Percentiles rank a stretch among this genome's conserved stretches.
Evolutionary conservation across 169 alveolate species (phyloP).

Genomic region (Theileria parva): DNA sequence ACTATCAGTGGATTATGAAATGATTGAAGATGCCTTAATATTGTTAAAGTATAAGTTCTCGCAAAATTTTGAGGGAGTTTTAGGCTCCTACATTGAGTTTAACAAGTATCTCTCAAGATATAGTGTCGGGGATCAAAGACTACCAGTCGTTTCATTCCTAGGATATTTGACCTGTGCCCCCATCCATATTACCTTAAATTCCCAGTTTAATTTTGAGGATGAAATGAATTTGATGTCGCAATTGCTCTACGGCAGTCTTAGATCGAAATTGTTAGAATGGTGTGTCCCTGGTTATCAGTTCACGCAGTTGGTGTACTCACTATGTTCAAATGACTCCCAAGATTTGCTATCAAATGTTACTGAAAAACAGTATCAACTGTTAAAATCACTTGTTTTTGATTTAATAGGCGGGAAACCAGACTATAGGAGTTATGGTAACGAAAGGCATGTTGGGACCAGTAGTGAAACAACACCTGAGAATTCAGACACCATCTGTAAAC

Average conservation of each 20-base stretch:
- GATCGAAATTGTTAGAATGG: not conserved
- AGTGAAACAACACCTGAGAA: not conserved
- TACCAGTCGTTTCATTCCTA: slow-evolving; percentile 4
- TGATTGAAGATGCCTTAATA: not conserved
- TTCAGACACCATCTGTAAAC: not conserved
- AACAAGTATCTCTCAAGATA: not conserved
- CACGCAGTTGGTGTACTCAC: not conserved
- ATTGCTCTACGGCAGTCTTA: not conserved
- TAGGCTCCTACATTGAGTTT: not conserved
- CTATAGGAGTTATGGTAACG: not conserved
- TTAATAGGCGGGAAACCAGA: not conserved
- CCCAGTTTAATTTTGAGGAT: not conserved
- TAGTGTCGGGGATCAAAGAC: not conserved
- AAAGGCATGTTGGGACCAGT: not conserved
- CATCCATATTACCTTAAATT: not conserved
- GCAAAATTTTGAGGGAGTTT: not conserved
- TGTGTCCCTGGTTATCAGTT: not conserved
- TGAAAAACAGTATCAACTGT: not conserved
- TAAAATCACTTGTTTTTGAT: not conserved
- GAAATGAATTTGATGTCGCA: not conserved
- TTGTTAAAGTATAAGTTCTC: not conserved
- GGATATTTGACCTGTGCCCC: not conserved
- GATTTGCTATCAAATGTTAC: not conserved
- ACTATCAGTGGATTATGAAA: slow-evolving; percentile 6
- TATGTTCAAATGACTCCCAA: not conserved